Conservation (phyloP, 2,329 filamentous ascomycete genomes). For the Diaporthe capsici region DNA sequence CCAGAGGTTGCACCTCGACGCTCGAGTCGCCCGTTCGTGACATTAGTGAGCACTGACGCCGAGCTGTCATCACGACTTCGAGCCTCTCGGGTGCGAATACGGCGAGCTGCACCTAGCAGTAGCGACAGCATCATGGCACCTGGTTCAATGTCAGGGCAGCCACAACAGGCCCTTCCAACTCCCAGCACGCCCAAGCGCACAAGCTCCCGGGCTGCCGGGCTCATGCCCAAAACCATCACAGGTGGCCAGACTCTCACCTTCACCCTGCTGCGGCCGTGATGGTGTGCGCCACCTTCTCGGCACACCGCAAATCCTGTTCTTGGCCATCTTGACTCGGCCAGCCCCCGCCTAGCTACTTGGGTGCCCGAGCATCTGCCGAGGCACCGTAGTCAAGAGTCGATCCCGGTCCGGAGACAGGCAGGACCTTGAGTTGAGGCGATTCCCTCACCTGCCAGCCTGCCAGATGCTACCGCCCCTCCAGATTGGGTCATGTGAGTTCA, state of each 20-base stretch:
- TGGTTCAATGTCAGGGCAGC: neutral
- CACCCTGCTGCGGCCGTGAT: constrained; percentile 3
- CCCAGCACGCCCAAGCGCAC: neutral
- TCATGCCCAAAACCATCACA: neutral
- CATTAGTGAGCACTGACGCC: neutral
- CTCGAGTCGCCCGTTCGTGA: constrained; percentile 12
- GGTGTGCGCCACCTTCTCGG: neutral
- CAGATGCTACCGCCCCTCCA: neutral
- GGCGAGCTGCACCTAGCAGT: neutral
- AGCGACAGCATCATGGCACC: neutral
- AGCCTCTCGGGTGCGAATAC: neutral
- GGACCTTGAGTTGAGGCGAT: neutral
- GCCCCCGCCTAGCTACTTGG: neutral
- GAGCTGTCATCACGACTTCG: neutral
- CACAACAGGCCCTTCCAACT: neutral
- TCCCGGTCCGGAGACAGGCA: neutral
- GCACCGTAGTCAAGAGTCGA: neutral
- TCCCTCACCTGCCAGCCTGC: neutral
- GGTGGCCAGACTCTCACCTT: neutral
- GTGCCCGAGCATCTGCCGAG: neutral
- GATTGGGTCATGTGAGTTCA: neutral
- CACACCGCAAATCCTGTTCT: constrained; percentile 10
- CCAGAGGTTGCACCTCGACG: constrained; percentile 2
- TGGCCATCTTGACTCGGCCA: constrained; percentile 9
- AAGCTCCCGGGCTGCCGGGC: neutral